Evolutionary conservation across 129 eudicot species (phyloP), one percentile per base, ranked within the genome.

Genomic region (Silybum marianum): DNA sequence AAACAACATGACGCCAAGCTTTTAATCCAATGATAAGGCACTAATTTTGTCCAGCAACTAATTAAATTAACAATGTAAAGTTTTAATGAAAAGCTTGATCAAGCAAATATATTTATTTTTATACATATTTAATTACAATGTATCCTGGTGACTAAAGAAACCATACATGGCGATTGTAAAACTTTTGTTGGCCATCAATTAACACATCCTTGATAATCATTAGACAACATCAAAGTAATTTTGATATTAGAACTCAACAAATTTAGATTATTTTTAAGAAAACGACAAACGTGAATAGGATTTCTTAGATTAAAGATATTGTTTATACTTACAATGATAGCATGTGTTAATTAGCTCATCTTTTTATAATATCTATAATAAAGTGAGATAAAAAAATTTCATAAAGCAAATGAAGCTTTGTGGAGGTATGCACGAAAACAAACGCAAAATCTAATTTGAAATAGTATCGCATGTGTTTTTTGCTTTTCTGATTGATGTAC

Each of bases 1-100:
- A 74, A 81, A 65, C 66, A 58, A 58, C 68, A 73, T 81, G 84
- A 74, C 69, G 80, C 21, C 38, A 66, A 8, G 39, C 74, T 77
- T 77, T 62, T 62, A 38, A 36, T 38, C 72, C 81, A 40, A 36
- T 63, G 34, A 77, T 65, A 36, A 67, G 80, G 26, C 66, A 67
- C 66, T 67, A 38, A 36, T 28, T 73, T 74, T 16, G 51, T 21
- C 69, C 69, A 46, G 74, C 1, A 22, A 38, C 23, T 54, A 22
- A 38, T 16, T 54, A 71, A 13, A 32, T 24, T 12, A 72, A 9
- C 74, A 70, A 36, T 38, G 0, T 60, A n/a, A n/a, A 60, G 9
- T 19, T 11, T 60, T 58, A 51, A 51, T 51, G 8, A 22, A 51
- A 51, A 51, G 21, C 7, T 51, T 51, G 9, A 51, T 16, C 63